Conservation (phyloP, 2,329 filamentous ascomycete species). For the Colletotrichum limetticola region DNA sequence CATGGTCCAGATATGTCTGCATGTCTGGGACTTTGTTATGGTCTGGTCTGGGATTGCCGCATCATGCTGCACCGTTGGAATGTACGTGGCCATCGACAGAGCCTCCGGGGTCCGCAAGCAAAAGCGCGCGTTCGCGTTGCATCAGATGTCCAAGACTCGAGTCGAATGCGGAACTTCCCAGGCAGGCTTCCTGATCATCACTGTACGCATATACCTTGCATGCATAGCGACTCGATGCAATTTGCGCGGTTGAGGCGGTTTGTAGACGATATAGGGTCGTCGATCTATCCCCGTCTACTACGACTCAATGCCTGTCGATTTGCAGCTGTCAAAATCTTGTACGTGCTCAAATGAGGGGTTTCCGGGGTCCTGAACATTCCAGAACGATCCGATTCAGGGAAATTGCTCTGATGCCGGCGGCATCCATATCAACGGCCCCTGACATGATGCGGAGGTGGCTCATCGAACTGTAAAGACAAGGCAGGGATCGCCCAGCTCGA, state of each 20-base stretch:
- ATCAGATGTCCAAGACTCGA: neutral
- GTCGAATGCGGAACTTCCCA: neutral
- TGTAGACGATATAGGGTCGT: neutral
- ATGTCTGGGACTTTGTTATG: neutral
- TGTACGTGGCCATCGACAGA: neutral
- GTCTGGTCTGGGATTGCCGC: neutral
- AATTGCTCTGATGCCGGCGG: slow-evolving; percentile 3
- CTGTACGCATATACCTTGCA: neutral
- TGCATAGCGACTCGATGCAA: neutral
- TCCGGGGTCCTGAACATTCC: neutral
- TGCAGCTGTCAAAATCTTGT: neutral
- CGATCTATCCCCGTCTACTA: neutral
- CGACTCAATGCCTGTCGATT: neutral
- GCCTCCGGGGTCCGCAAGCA: neutral
- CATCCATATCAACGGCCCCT: neutral
- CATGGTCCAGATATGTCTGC: neutral
- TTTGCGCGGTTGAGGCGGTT: neutral
- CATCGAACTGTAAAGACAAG: neutral
- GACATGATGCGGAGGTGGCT: neutral
- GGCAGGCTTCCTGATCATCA: neutral
- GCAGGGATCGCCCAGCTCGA: neutral
- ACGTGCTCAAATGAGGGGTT: neutral
- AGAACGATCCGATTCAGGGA: neutral
- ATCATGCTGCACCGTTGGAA: neutral
- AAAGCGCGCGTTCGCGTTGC: neutral